phyloP scores from a whole-genome alignment of 257 asterid genomes.

The Cruciata laevipes region DNA sequence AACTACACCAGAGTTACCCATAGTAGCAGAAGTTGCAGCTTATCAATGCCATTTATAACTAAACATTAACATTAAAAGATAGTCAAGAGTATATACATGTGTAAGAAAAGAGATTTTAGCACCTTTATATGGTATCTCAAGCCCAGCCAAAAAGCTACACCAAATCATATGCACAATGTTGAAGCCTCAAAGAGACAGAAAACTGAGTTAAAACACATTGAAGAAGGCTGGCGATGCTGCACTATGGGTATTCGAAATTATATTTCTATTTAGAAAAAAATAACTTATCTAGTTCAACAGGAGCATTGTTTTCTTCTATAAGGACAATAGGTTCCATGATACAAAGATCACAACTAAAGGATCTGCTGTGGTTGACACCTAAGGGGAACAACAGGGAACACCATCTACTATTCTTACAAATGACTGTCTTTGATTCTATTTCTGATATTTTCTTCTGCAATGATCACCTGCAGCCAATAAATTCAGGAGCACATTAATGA shows the following conservation, averaged over 20 bases:
- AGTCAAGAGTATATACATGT: not conserved
- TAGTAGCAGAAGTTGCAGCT: not conserved
- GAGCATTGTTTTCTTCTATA: conserved; percentile 32
- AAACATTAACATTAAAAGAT: too few relatives aligned
- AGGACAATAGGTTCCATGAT: conserved; percentile 34
- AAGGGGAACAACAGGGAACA: conserved; percentile 25
- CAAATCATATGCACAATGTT: not conserved
- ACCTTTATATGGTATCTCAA: not conserved
- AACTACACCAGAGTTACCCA: not conserved
- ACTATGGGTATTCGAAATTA: conserved; percentile 20
- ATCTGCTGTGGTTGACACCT: conserved; percentile 31
- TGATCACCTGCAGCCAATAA: conserved; percentile 19
- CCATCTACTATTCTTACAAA: conserved; percentile 45
- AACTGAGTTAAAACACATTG: not conserved
- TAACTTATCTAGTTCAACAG: conserved; percentile 14
- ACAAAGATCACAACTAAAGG: conserved; percentile 36
- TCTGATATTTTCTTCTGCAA: conserved; percentile 13
- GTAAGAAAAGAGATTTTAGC: not conserved
- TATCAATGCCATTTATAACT: too few relatives aligned
- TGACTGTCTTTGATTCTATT: conserved; percentile 22
- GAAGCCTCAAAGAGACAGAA: not conserved
- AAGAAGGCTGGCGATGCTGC: conserved; percentile 12
- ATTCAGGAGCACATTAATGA: not conserved
- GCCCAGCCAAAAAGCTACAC: not conserved
- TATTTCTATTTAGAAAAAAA: conserved; percentile 25